Base-by-base conservation (phyloP, 106 monocot genomes). In the Cymbidium sinense region DNA sequence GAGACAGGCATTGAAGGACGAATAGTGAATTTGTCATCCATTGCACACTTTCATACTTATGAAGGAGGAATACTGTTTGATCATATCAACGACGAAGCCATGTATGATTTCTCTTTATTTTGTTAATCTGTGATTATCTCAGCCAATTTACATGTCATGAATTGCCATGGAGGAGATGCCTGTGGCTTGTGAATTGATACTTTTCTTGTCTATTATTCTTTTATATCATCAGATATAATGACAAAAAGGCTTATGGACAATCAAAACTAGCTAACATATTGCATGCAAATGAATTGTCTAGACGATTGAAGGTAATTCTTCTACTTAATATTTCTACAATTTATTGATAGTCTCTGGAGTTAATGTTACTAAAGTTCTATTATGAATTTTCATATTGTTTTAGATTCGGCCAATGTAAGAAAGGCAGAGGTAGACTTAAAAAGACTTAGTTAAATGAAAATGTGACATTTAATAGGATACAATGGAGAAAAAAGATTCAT, bases 181-280 rank as follows among this genome's bases (percentile, higher is more conserved):
- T 41, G 5, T 41, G 41, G 23, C 64, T 23, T 64, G 28, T 29
- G 8, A 3, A 67, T 67, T 67, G 13, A 47, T 67, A 2, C 11
- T 67, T 21, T 67, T 1, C 12, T 17, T 67, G 0, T 64, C 5
- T 3, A 7, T 73, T 34, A 7, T 15, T 54, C 36, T 7, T 0
- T 34, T 61, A 21, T 43, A 39, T 75, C 37, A 23, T 74, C 55
- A 96, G 96, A 79, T 95, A 95, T 74, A 74, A 70, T 33, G 93
- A 90, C 41, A 90, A 87, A 41, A 85, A 80, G 75, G 95, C 95
- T 17, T 95, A 95, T 47, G 95, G 88, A 23, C 92, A 92, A 54
- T 95, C 95, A 0, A 95, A 95, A 61, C 83, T 95, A 43, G 95
- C 95, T 7, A 95, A 95, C 79, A 88, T 95, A 73, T 76, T 95